Base-by-base conservation (phyloP, 768 basidiomycete genomes). In the Omphalotus guepiniiformis region DNA sequence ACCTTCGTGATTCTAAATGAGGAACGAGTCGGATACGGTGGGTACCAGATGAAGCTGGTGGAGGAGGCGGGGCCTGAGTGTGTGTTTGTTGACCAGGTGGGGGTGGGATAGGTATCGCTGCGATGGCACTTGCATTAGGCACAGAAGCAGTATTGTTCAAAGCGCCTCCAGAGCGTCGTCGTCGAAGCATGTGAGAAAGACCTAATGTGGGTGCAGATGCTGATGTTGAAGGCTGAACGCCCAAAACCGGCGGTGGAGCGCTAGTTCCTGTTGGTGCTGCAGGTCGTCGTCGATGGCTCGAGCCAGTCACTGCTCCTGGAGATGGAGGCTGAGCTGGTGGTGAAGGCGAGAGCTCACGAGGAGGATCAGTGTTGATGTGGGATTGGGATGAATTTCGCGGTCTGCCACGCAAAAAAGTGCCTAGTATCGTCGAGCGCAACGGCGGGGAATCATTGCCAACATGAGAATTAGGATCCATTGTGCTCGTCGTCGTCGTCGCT, bases 11-110 rank as follows among this genome's bases (percentile, higher is more conserved):
- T 64, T 97, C 95, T 58, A 98, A 82, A 59, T 97, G 92, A 11
- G 95, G 95, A 8, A 97, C 95, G 44, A 99, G 84, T 15, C 93
- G 86, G 59, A 97, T 90, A 52, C 90, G 87, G 59, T 89, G 85
- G 4, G 73, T 7, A 9, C 16, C 37, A 12, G 22, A 7, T n/a
- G 32, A 26, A 15, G 11, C 38, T 39, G 35, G 6, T 32, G 37
- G 27, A 16, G 49, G 28, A 19, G 35, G 21, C 29, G 30, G 12
- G 6, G 28, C n/a, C 34, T 30, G 54, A 41, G 19, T 50, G 49
- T 44, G 23, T 29, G 11, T 52, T 26, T 18, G 55, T 23, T 19
- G 53, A 59, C 60, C 39, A 53, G 47, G 30, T 12, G 45, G 35
- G 13, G 28, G 49, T 41, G 48, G 7, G 45, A 56, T 18, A 18